Conservation (phyloP, 169 alveolate genomes). For the Cryptosporidium ubiquitum region DNA sequence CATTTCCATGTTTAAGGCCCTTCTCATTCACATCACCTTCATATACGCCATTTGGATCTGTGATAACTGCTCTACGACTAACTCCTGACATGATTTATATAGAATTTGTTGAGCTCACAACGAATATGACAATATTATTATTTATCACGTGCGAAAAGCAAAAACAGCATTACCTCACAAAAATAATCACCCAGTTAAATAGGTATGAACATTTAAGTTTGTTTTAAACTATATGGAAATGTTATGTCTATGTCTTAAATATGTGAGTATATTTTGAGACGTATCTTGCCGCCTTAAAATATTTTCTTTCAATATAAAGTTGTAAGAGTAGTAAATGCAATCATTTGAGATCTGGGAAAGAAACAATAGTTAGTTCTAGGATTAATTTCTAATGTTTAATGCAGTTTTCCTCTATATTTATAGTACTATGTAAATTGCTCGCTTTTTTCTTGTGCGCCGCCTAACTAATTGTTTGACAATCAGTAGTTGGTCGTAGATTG, state of each 20-base stretch:
- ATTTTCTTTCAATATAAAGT: background rate
- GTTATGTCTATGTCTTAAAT: conserved; percentile 35
- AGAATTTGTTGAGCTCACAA: conserved; percentile 61
- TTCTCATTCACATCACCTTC: conserved; percentile 73
- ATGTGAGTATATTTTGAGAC: conserved; percentile 66
- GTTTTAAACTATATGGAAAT: conserved; percentile 59
- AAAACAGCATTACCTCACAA: conserved; percentile 67
- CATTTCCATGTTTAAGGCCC: conserved; percentile 77
- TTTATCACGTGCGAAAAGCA: conserved; percentile 33
- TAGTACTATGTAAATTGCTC: too few species aligned
- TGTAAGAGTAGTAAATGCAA: background rate
- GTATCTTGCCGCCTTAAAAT: conserved; percentile 55
- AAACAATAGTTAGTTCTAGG: too few species aligned
- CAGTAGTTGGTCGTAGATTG: background rate
- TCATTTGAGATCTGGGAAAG: background rate
- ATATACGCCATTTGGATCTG: conserved; percentile 73
- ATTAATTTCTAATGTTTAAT: too few species aligned
- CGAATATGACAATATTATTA: conserved; percentile 14
- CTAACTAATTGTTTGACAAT: background rate
- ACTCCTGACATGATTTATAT: conserved; percentile 69
- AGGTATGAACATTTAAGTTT: background rate
- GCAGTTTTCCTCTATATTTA: too few species aligned
- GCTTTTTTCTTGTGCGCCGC: background rate
- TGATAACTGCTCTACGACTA: conserved; percentile 74
- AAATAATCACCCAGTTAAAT: conserved; percentile 26